phyloP scores from a whole-genome alignment of 2,329 filamentous ascomycete genomes.

The Paraphaeosphaeria minitans region DNA sequence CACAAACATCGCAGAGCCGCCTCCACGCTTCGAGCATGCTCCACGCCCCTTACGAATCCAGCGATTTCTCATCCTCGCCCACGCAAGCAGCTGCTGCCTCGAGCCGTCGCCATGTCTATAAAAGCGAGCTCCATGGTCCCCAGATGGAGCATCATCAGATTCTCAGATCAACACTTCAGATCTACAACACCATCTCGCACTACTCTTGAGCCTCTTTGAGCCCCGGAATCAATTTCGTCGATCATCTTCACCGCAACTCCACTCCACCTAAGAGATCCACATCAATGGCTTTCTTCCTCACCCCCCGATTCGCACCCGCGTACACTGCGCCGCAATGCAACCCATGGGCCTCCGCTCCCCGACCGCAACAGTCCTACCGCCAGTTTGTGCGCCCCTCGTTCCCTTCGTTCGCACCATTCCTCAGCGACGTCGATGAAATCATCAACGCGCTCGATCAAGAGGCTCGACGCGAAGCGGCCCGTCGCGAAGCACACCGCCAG shows the following conservation, averaged over 20 bases:
- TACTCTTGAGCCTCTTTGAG: constrained; percentile 23
- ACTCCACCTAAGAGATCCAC: constrained; percentile 9
- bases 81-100: constrained; percentile 37
- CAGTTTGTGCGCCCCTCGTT: constrained; percentile 22
- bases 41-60: constrained; percentile 31
- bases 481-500: constrained; percentile 34
- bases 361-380: constrained; percentile 27
- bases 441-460: constrained; percentile 41
- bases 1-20: constrained; percentile 27
- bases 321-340: constrained; percentile 35
- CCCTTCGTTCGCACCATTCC: constrained; percentile 39
- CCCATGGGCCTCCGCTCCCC: constrained; percentile 34
- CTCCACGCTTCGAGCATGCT: constrained; percentile 34
- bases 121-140: constrained; percentile 25
- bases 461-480: constrained; percentile 17
- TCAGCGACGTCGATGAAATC: constrained; percentile 40
- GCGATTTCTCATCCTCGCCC: constrained; percentile 31
- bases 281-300: constrained; percentile 44
- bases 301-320: constrained; percentile 38
- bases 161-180: constrained; percentile 26
- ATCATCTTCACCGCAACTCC: constrained; percentile 6
- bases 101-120: constrained; percentile 38
- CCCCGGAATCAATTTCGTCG: constrained; percentile 11
- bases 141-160: constrained; percentile 32
- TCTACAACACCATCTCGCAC: constrained; percentile 19